A percentile compares a stretch with the other conserved stretches of the same genome.
Evolutionary conservation across 2,329 filamentous ascomycete species (phyloP).

Genomic region (Pyricularia sp.): DNA sequence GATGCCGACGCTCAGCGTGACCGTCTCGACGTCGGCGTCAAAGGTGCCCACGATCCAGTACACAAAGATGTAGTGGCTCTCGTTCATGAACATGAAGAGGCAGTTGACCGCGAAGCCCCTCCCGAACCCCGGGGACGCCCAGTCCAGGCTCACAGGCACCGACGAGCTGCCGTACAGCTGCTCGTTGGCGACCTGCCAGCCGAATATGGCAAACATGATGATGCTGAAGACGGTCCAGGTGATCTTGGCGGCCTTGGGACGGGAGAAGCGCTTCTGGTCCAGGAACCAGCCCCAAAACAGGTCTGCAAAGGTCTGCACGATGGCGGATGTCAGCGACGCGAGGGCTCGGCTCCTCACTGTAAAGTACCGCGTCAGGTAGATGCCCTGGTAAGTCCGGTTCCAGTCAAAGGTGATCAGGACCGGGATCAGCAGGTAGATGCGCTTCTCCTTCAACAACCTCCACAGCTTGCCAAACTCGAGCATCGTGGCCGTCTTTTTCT

Average conservation of each 20-base stretch:
- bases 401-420: constrained; percentile 44
- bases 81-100: constrained; percentile 47
- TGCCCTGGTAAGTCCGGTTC: constrained; percentile 25
- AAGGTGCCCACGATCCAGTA: constrained; percentile 41
- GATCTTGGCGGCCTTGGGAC: constrained; percentile 37
- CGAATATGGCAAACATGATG: constrained; percentile 49
- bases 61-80: constrained; percentile 65
- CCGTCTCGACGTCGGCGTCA: constrained; percentile 31
- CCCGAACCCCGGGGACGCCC: constrained; percentile 54
- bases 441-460: background rate
- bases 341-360: constrained; percentile 59
- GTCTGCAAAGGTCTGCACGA: constrained; percentile 55
- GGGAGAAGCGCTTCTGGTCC: constrained; percentile 43
- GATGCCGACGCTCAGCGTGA: constrained; percentile 38
- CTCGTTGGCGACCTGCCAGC: constrained; percentile 58
- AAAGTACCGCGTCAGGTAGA: constrained; percentile 60
- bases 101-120: constrained; percentile 58
- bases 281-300: constrained; percentile 57
- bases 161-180: constrained; percentile 46
- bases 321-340: constrained; percentile 60
- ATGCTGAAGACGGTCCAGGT: constrained; percentile 41
- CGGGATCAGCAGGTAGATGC: constrained; percentile 23
- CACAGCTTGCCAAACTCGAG: background rate
- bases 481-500: background rate
- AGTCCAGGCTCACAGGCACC: constrained; percentile 51